Percentiles rank a stretch among this genome's conserved stretches.
Conservation (phyloP, 2,329 filamentous ascomycete genomes). For the Rugonectria rugulosa region DNA sequence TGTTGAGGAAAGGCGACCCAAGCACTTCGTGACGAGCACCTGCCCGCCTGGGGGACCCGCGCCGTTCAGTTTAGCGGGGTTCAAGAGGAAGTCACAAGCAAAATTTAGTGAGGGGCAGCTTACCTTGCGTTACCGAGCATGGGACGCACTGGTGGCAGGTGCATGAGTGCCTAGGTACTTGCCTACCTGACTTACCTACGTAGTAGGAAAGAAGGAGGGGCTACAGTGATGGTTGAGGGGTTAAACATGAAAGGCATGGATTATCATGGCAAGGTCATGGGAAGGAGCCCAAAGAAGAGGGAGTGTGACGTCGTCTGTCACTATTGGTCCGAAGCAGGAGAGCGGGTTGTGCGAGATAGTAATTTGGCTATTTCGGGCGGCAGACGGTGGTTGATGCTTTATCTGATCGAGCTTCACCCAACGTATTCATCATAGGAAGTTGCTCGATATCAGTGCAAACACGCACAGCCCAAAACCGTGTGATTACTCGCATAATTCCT, state of each 20-base stretch:
- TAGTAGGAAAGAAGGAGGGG: slow-evolving; percentile 6
- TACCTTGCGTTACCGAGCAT: no score
- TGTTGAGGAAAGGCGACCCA: slow-evolving; percentile 14
- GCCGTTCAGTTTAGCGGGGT: slow-evolving; percentile 16
- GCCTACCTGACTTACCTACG: no score
- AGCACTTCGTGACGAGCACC: background rate
- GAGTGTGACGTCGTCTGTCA: slow-evolving; percentile 19
- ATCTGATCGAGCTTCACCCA: background rate
- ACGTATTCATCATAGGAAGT: no score
- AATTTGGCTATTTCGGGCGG: background rate
- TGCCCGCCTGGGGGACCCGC: background rate
- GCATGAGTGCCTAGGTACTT: no score
- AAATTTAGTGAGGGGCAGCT: slow-evolving; percentile 6
- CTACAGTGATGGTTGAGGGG: background rate
- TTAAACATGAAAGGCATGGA: background rate
- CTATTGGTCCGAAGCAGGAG: slow-evolving; percentile 9
- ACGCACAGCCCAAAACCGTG: no score
- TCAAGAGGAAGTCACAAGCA: slow-evolving; percentile 19
- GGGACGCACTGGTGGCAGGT: background rate
- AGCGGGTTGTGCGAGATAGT: background rate
- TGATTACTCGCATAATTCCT: no score
- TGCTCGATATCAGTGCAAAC: no score
- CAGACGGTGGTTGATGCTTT: background rate
- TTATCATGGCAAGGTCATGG: background rate
- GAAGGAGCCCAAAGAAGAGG: background rate